phyloP scores from a whole-genome alignment of 768 basidiomycete species.

The Auricularia heimuer region DNA sequence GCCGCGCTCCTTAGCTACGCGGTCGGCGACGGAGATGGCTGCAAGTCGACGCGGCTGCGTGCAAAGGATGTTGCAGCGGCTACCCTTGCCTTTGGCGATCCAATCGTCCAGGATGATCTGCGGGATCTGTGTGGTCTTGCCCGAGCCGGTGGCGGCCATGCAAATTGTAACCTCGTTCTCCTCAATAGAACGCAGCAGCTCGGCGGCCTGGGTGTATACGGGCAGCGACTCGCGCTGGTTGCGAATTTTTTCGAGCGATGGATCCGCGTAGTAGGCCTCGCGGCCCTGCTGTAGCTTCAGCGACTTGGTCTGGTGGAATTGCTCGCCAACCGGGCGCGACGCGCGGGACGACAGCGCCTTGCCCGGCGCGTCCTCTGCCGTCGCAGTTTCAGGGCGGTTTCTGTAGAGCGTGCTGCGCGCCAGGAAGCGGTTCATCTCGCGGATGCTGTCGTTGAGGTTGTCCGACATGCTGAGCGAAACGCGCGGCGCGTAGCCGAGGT shows the following conservation, averaged over 20 bases:
- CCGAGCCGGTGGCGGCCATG: conserved; percentile 85
- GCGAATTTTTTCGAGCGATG: conserved; percentile 56
- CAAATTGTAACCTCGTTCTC: conserved; percentile 79
- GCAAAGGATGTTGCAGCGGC: conserved; percentile 80
- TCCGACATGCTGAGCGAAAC: conserved; percentile 58
- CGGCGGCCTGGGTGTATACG: conserved; percentile 55
- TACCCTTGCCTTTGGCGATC: conserved; percentile 70
- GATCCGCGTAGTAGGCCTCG: conserved; percentile 49
- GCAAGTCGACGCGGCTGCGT: conserved; percentile 90
- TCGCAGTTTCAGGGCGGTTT: conserved; percentile 31
- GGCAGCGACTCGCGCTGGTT: conserved; percentile 59
- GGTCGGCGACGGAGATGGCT: conserved; percentile 84
- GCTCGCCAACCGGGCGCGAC: conserved; percentile 8
- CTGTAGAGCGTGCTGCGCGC: conserved; percentile 52
- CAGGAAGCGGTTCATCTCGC: conserved; percentile 60
- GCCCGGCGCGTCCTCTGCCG: conserved; percentile 11
- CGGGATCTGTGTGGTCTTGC: conserved; percentile 92
- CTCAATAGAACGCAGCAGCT: conserved; percentile 59
- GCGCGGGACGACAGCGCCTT: conserved; percentile 21
- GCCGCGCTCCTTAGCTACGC: conserved; percentile 82
- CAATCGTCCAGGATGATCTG: conserved; percentile 83
- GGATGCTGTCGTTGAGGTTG: conserved; percentile 55
- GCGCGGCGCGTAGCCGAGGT: conserved; percentile 61
- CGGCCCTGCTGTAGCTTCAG: conserved; percentile 42
- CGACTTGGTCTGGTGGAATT: conserved; percentile 42